Evolutionary conservation across 139 green algal genomes (phyloP).

Genomic region (Coelastrella sp.): DNA sequence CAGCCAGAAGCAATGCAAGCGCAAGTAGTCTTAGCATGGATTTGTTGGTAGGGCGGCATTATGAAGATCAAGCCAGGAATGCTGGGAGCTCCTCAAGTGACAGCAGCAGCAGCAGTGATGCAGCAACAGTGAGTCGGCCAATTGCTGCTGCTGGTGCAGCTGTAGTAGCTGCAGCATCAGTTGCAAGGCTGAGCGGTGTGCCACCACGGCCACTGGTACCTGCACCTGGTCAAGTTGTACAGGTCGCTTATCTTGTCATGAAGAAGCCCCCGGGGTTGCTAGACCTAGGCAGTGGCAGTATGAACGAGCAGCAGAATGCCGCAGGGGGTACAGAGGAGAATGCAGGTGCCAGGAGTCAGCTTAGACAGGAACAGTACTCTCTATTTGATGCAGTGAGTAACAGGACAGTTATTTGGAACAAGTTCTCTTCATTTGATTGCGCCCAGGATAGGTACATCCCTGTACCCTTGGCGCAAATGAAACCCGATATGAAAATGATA

Average conservation of each 20-base stretch:
- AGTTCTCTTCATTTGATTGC: slow-evolving; percentile 48
- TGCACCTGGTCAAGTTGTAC: slow-evolving; percentile 5
- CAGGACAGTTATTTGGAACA: slow-evolving; percentile 24
- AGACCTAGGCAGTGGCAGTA: no score
- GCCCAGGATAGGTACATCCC: slow-evolving; percentile 49
- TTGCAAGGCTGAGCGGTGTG: no score
- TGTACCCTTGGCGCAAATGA: slow-evolving; percentile 48
- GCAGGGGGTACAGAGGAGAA: no score
- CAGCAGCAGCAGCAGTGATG: slow-evolving; percentile 7
- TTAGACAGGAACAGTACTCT: slow-evolving; percentile 21
- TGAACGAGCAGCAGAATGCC: slow-evolving; percentile 19
- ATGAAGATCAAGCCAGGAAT: no score
- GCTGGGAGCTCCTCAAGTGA: no score
- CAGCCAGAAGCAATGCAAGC: neutral
- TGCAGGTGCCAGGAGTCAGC: slow-evolving; percentile 15
- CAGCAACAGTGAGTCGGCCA: neutral
- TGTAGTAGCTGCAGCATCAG: no score
- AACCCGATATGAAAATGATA: slow-evolving; percentile 48
- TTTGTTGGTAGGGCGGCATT: neutral
- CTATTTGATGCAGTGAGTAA: slow-evolving; percentile 32
- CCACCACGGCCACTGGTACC: neutral
- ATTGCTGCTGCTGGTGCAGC: no score
- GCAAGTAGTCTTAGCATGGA: neutral
- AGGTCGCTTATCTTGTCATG: slow-evolving; percentile 18
- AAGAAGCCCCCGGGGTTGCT: neutral